These are phyloP conservation scores for Phaseolus coccineus DNA, from an alignment of 331 rosid genomes.

Conservation along the genomic window DNA sequence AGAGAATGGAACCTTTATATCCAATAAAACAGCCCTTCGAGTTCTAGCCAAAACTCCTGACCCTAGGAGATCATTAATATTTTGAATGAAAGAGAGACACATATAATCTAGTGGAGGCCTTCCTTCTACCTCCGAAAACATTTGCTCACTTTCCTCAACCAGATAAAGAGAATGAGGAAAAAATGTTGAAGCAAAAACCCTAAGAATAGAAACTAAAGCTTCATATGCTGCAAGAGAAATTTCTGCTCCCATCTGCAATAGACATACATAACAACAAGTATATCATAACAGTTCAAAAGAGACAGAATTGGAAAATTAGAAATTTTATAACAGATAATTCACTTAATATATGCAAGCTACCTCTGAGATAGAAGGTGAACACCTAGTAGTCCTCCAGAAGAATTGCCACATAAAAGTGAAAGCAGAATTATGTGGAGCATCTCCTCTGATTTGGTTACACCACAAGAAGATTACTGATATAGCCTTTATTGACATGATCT, in stretches of 20 bases:
- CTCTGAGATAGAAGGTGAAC: constrained; percentile 72
- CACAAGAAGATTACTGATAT: constrained; percentile 68
- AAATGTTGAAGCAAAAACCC: constrained; percentile 61
- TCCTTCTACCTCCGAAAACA: constrained; percentile 50
- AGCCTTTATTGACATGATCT: constrained; percentile 79
- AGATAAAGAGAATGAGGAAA: constrained; percentile 51
- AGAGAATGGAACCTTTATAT: constrained; percentile 74
- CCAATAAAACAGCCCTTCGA: constrained; percentile 87
- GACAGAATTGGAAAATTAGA: constrained; percentile 25
- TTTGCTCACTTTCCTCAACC: constrained; percentile 46
- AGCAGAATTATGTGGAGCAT: constrained; percentile 53
- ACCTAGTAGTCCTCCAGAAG: constrained; percentile 71
- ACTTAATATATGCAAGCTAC: constrained; percentile 50
- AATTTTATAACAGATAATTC: constrained; percentile 31
- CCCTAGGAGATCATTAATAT: constrained; percentile 67
- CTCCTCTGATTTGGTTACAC: constrained; percentile 60
- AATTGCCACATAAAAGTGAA: constrained; percentile 76
- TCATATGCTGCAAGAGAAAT: constrained; percentile 87
- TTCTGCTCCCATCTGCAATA: constrained; percentile 78
- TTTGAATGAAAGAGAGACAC: constrained; percentile 62
- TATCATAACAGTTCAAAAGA: constrained; percentile 41
- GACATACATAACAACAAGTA: constrained; percentile 40
- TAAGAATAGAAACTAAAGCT: constrained; percentile 73
- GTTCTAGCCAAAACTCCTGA: constrained; percentile 77
- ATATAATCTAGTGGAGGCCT: constrained; percentile 58